A percentile compares a stretch with the other conserved stretches of the same genome.
Conservation (phyloP, 2,329 filamentous ascomycete genomes). For the Ascochyta clinopodiicola region DNA sequence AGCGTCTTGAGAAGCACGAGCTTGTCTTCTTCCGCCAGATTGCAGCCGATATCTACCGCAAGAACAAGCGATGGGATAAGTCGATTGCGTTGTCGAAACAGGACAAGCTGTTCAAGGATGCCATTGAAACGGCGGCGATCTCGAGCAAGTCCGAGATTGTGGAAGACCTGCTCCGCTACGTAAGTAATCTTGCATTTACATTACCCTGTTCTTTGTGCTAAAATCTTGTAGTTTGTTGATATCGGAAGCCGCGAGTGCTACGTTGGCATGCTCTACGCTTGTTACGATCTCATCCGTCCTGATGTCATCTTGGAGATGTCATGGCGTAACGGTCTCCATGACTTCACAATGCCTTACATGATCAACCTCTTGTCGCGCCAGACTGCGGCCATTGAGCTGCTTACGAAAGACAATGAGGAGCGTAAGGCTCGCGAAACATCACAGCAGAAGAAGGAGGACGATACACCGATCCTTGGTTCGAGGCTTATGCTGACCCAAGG, state of each 20-base stretch:
- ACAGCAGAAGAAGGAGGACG: slow-evolving; percentile 90
- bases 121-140: slow-evolving; percentile 95
- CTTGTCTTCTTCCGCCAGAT: slow-evolving; percentile 99
- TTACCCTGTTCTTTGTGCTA: slow-evolving; percentile 31
- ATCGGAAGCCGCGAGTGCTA: slow-evolving; percentile 99
- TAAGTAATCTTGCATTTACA: slow-evolving; percentile 63
- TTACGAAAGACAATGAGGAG: slow-evolving; percentile 97
- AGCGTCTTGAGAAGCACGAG: slow-evolving; percentile 95
- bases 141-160: slow-evolving; percentile 91
- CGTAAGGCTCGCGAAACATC: slow-evolving; percentile 75
- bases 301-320: slow-evolving; percentile 95
- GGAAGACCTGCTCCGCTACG: slow-evolving; percentile 93
- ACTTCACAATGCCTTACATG: slow-evolving; percentile 99
- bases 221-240: slow-evolving; percentile 81
- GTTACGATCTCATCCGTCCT: slow-evolving; percentile 94
- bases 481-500: slow-evolving; percentile 97
- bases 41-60: slow-evolving; percentile 96
- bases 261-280: slow-evolving; percentile 99
- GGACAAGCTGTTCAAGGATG: slow-evolving; percentile 99
- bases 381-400: slow-evolving; percentile 78
- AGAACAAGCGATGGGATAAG: slow-evolving; percentile 99
- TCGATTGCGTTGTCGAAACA: slow-evolving; percentile 97
- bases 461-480: slow-evolving; percentile 88
- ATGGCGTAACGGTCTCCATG: slow-evolving; percentile 91
- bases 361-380: slow-evolving; percentile 97